Evolutionary conservation across 2,329 filamentous ascomycete species (phyloP).

Genomic region (Aspergillus vadensis): DNA sequence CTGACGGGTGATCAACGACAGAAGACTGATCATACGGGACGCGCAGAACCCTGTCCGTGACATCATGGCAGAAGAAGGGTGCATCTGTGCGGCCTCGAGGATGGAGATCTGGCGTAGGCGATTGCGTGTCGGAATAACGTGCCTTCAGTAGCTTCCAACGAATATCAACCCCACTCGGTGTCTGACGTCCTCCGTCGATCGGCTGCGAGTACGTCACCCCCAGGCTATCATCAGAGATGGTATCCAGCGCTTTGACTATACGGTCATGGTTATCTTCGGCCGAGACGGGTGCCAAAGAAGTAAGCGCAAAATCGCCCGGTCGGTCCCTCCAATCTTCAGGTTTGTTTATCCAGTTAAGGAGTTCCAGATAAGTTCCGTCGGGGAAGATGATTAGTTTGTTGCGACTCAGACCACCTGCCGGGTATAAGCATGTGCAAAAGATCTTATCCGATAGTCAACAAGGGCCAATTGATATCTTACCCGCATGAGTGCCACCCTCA

Average conservation of each 20-base stretch:
- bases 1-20: slow-evolving; percentile 12
- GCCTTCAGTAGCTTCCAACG: slow-evolving; percentile 16
- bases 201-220: slow-evolving; percentile 14
- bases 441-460: background rate
- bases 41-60: slow-evolving; percentile 14
- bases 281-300: slow-evolving; percentile 4
- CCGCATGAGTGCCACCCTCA: slow-evolving; percentile 14
- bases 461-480: background rate
- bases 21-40: slow-evolving; percentile 8
- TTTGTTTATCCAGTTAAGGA: slow-evolving; percentile 15
- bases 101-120: slow-evolving; percentile 7
- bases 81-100: slow-evolving; percentile 15
- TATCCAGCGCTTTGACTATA: slow-evolving; percentile 8
- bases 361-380: slow-evolving; percentile 17
- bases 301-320: slow-evolving; percentile 18
- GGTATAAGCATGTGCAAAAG: background rate
- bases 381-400: slow-evolving; percentile 18
- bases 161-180: slow-evolving; percentile 9
- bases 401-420: slow-evolving; percentile 13
- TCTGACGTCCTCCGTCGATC: slow-evolving; percentile 12
- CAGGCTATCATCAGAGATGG: background rate
- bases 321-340: slow-evolving; percentile 11
- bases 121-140: background rate
- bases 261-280: slow-evolving; percentile 12
- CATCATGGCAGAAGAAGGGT: slow-evolving; percentile 20